Percentiles rank a stretch among this genome's conserved stretches.
Conservation (phyloP, 1,139 yeast species). For the Diutina sp. region DNA sequence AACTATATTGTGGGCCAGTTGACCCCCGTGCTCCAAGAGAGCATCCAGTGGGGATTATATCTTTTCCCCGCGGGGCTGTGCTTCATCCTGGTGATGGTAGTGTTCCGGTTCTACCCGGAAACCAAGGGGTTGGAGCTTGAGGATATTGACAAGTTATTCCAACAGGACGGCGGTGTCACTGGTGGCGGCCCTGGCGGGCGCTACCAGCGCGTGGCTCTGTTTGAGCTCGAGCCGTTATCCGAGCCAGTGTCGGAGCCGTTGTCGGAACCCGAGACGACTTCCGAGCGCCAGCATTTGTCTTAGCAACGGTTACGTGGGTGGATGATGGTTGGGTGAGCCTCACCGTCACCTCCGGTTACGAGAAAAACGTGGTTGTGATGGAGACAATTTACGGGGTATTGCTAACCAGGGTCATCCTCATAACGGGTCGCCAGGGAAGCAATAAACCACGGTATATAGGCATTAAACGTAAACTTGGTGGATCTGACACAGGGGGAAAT, state of each 20-base stretch:
- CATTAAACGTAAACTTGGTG: not conserved
- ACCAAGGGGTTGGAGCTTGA: slow-evolving; percentile 42
- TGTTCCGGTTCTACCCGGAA: slow-evolving; percentile 37
- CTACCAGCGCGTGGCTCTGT: slow-evolving; percentile 8
- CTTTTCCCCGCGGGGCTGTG: slow-evolving; percentile 36
- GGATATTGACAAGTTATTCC: slow-evolving; percentile 52
- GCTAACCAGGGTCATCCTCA: no score
- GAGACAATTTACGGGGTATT: not conserved
- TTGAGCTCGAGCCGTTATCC: slow-evolving; percentile 3
- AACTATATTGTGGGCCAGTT: slow-evolving; percentile 43
- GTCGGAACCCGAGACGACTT: no score
- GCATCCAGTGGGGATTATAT: slow-evolving; percentile 38
- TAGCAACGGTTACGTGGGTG: not conserved
- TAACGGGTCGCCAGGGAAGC: not conserved
- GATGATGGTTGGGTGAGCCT: not conserved
- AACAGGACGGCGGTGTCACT: not conserved
- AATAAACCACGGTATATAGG: not conserved
- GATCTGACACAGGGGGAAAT: no score
- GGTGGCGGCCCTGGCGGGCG: slow-evolving; percentile 16
- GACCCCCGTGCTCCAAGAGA: slow-evolving; percentile 35
- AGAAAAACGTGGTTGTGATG: not conserved
- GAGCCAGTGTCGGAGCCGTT: no score
- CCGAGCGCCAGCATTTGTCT: not conserved
- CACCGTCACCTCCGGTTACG: not conserved
- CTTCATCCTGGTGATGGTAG: slow-evolving; percentile 29